These are phyloP conservation scores for Boletus pseudo-olivaceus DNA, from an alignment of 768 basidiomycete genomes.

Conservation along the genomic window DNA sequence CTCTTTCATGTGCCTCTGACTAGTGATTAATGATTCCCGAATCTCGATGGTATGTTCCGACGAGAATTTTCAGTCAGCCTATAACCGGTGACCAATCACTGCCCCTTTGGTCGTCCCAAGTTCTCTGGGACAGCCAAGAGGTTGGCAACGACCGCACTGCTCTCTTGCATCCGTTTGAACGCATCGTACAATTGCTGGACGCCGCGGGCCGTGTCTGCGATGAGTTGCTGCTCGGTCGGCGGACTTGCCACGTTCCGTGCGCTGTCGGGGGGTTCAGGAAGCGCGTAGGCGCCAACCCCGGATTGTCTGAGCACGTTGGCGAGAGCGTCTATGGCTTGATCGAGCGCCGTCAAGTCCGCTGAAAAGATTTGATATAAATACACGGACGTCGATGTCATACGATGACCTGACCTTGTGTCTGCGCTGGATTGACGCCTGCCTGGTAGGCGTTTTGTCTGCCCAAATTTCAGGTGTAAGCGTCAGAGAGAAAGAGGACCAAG, in stretches of 20 bases:
- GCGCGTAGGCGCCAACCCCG: conserved; percentile 65
- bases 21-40: background rate
- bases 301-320: conserved; percentile 50
- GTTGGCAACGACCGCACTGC: conserved; percentile 50
- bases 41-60: background rate
- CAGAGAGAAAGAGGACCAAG: no score
- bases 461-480: background rate
- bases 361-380: background rate
- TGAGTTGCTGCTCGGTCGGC: conserved; percentile 46
- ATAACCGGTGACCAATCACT: background rate
- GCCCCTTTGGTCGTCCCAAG: conserved; percentile 8
- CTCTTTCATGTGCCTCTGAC: background rate
- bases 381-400: background rate
- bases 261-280: conserved; percentile 32
- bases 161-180: conserved; percentile 52
- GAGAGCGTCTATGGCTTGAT: conserved; percentile 45
- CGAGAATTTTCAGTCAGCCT: background rate
- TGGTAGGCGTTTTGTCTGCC: conserved; percentile 61
- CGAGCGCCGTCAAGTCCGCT: conserved; percentile 52
- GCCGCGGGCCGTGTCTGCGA: conserved; percentile 38
- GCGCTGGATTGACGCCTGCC: conserved; percentile 47
- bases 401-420: conserved; percentile 49
- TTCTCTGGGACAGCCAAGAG: conserved; percentile 34
- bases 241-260: conserved; percentile 11
- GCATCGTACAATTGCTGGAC: conserved; percentile 49